A percentile compares a stretch with the other conserved stretches of the same genome.
These are phyloP conservation scores for Euptelea pleiosperma DNA, from an alignment of 164 flowering plant species.

Conservation along the genomic window DNA sequence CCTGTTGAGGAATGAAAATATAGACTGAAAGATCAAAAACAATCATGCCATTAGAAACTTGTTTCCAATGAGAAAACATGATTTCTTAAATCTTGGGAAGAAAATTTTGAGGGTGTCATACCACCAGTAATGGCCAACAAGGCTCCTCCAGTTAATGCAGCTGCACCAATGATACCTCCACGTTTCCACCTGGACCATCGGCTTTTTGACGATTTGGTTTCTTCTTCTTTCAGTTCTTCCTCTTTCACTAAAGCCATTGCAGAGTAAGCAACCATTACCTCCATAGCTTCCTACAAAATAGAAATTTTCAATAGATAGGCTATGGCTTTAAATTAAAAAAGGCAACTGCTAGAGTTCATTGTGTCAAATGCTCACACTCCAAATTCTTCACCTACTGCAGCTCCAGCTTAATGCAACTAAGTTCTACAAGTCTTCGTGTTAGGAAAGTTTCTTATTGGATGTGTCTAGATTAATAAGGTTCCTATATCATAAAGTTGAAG, in stretches of 20 bases:
- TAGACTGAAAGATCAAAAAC: slow-evolving; percentile 9
- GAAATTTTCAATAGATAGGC: background rate
- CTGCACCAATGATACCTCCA: slow-evolving; percentile 98
- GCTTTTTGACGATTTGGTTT: slow-evolving; percentile 38
- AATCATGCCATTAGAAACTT: background rate
- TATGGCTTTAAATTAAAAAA: no score
- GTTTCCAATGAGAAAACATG: background rate
- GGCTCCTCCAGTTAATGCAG: slow-evolving; percentile 98
- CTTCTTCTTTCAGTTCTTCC: slow-evolving; percentile 45
- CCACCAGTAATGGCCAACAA: slow-evolving; percentile 98
- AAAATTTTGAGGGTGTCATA: slow-evolving; percentile 26
- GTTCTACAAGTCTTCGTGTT: no score
- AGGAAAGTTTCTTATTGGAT: no score
- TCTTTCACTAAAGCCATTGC: slow-evolving; percentile 75
- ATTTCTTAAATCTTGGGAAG: background rate
- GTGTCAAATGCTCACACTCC: no score
- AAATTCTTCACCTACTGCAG: no score
- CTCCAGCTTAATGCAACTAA: no score
- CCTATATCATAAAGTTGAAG: no score
- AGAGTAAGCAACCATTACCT: slow-evolving; percentile 83
- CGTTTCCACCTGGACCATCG: slow-evolving; percentile 92
- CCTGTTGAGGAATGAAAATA: slow-evolving; percentile 46
- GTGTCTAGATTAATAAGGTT: no score
- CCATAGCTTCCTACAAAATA: slow-evolving; percentile 83
- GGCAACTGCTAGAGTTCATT: no score